phyloP scores from a whole-genome alignment of 495 filamentous ascomycete genomes.

The Tuber calosporum region DNA sequence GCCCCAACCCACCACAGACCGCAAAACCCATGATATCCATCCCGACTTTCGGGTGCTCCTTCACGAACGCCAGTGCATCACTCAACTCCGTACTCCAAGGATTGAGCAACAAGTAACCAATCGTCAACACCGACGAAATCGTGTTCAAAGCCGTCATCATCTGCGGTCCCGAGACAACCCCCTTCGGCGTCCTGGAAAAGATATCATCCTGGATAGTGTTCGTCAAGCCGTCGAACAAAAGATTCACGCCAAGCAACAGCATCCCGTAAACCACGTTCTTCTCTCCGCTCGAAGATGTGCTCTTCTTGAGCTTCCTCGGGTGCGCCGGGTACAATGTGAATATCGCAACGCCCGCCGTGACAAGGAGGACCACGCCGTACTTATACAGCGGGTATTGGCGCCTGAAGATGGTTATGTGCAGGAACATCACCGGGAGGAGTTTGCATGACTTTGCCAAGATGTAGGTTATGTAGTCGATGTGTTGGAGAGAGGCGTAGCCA shows the following conservation, averaged over 20 bases:
- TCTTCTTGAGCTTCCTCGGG: slow-evolving; percentile 58
- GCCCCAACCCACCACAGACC: slow-evolving; percentile 84
- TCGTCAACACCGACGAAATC: slow-evolving; percentile 67
- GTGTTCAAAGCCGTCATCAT: slow-evolving; percentile 99
- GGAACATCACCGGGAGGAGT: slow-evolving; percentile 91
- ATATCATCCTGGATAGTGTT: slow-evolving; percentile 96
- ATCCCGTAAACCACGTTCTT: slow-evolving; percentile 67
- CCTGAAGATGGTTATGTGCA: slow-evolving; percentile 87
- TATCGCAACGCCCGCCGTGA: slow-evolving; percentile 85
- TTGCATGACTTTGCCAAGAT: slow-evolving; percentile 98
- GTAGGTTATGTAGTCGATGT: slow-evolving; percentile 98
- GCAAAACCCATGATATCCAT: slow-evolving; percentile 84
- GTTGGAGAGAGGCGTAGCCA: slow-evolving; percentile 83
- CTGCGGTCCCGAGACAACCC: slow-evolving; percentile 64
- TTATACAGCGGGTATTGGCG: slow-evolving; percentile 91
- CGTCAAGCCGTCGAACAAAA: slow-evolving; percentile 90
- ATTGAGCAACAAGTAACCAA: slow-evolving; percentile 64
- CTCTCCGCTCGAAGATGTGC: slow-evolving; percentile 46
- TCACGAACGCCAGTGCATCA: slow-evolving; percentile 72
- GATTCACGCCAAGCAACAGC: slow-evolving; percentile 77
- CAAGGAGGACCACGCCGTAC: slow-evolving; percentile 82
- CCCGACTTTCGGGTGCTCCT: slow-evolving; percentile 65
- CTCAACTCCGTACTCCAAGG: slow-evolving; percentile 76
- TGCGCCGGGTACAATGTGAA: slow-evolving; percentile 76
- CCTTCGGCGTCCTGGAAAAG: slow-evolving; percentile 49